Evolutionary conservation across 345 rosid genomes (phyloP).

Genomic region (Iberis pinnata): DNA sequence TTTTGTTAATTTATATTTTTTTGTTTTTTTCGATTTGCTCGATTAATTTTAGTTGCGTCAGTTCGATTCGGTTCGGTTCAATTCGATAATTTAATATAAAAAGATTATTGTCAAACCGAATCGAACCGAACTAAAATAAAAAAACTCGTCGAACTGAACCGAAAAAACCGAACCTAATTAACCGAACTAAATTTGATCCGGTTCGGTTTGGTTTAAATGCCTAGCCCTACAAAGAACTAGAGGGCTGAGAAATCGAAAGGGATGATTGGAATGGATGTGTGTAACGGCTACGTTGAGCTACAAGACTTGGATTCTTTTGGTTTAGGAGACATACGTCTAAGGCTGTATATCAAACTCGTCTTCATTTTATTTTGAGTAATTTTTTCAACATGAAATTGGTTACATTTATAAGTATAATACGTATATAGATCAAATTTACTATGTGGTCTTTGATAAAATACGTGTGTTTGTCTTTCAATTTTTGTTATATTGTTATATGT

Average conservation of each 20-base stretch:
- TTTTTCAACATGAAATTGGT: neutral
- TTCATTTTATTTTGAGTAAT: conserved; percentile 22
- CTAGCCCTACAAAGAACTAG: too few species aligned
- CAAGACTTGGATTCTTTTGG: conserved; percentile 56
- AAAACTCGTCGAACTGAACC: too few species aligned
- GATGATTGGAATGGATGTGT: conserved; percentile 41
- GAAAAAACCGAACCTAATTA: too few species aligned
- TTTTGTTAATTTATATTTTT: too few species aligned
- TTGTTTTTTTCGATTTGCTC: too few species aligned
- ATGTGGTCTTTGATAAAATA: conserved; percentile 4
- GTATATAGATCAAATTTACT: conserved; percentile 4
- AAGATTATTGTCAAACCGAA: too few species aligned
- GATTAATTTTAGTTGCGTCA: too few species aligned
- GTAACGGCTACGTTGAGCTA: conserved; percentile 53
- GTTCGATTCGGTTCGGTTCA: too few species aligned
- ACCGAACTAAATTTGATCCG: too few species aligned
- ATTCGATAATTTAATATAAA: too few species aligned
- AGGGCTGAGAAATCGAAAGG: conserved; percentile 39
- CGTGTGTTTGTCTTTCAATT: neutral
- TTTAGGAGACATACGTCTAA: conserved; percentile 38
- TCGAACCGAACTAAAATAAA: too few species aligned
- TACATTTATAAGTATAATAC: neutral
- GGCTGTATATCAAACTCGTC: conserved; percentile 41
- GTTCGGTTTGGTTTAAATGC: too few species aligned
- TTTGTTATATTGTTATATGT: neutral